Percentiles rank a stretch among this genome's conserved stretches.
These are phyloP conservation scores for Zymoseptoria crescenta DNA, from an alignment of 2,329 filamentous ascomycete genomes.

Conservation along the genomic window DNA sequence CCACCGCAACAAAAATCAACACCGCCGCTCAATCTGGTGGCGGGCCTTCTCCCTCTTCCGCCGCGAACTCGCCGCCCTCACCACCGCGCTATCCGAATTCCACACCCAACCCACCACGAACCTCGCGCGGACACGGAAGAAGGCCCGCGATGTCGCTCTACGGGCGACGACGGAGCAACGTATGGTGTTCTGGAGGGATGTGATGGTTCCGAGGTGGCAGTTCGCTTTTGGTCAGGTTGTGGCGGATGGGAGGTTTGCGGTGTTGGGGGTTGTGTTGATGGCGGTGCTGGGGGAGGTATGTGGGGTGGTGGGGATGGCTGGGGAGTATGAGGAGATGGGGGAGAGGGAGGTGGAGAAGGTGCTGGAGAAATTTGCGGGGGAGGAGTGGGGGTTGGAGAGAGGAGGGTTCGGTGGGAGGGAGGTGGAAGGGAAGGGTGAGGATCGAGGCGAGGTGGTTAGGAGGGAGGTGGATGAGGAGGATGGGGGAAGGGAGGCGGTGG, in stretches of 20 bases:
- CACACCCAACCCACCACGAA: constrained; percentile 21
- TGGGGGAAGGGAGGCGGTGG: constrained; percentile 9
- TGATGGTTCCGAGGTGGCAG: constrained; percentile 27
- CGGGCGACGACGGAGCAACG: constrained; percentile 22
- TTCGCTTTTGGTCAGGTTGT: constrained; percentile 39
- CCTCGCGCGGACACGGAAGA: constrained; percentile 20
- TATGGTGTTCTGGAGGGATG: constrained; percentile 34
- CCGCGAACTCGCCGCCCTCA: constrained; percentile 53
- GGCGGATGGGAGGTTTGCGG: constrained; percentile 38
- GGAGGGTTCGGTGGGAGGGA: constrained; percentile 20
- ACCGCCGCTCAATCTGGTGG: constrained; percentile 77
- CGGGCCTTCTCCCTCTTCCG: constrained; percentile 63
- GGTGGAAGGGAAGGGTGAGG: constrained; percentile 22
- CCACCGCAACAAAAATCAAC: constrained; percentile 87
- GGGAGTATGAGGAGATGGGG: constrained; percentile 35
- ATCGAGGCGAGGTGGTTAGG: constrained; percentile 30
- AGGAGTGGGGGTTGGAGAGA: constrained; percentile 27
- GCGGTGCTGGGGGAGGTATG: constrained; percentile 36
- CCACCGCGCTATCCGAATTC: constrained; percentile 25
- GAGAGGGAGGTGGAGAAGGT: constrained; percentile 36
- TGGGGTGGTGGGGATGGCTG: constrained; percentile 34
- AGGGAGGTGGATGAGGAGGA: constrained; percentile 9
- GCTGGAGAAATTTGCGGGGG: constrained; percentile 37
- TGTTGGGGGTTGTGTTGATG: constrained; percentile 39
- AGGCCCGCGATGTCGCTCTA: constrained; percentile 14